Evolutionary conservation across 192 early-diverging fungal genomes (phyloP).

Genomic region (Podila clonocystis): DNA sequence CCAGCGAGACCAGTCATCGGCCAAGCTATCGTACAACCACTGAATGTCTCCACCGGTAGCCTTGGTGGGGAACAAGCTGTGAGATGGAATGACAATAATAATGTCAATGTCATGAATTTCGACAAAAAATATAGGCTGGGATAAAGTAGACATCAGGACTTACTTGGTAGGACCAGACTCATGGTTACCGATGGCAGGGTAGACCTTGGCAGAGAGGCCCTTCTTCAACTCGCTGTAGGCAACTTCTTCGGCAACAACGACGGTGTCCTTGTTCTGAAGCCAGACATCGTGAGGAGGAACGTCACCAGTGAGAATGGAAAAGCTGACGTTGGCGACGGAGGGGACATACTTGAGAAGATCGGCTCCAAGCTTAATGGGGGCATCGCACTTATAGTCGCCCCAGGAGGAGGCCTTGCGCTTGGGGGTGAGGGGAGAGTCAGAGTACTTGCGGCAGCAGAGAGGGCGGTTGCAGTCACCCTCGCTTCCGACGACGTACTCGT

Average conservation of each 20-base stretch:
- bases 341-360: conserved; percentile 58
- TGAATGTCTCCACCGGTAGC: conserved; percentile 37
- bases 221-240: conserved; percentile 50
- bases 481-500: conserved; percentile 42
- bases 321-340: conserved; percentile 49
- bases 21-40: conserved; percentile 60
- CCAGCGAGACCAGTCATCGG: conserved; percentile 63
- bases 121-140: no score
- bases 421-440: conserved; percentile 49
- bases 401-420: conserved; percentile 41
- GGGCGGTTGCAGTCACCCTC: conserved; percentile 61
- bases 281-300: conserved; percentile 67
- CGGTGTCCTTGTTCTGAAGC: conserved; percentile 52
- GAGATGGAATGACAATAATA: neutral
- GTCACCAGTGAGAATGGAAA: conserved; percentile 67
- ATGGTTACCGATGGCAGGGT: conserved; percentile 67
- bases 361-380: conserved; percentile 56
- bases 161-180: conserved; percentile 61
- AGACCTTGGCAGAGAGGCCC: conserved; percentile 43
- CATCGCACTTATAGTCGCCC: conserved; percentile 63
- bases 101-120: neutral
- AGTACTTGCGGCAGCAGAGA: conserved; percentile 61
- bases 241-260: conserved; percentile 41
- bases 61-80: conserved; percentile 39
- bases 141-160: neutral